phyloP scores from a whole-genome alignment of 306 rosid genomes.

The Mimosa bimucronata region DNA sequence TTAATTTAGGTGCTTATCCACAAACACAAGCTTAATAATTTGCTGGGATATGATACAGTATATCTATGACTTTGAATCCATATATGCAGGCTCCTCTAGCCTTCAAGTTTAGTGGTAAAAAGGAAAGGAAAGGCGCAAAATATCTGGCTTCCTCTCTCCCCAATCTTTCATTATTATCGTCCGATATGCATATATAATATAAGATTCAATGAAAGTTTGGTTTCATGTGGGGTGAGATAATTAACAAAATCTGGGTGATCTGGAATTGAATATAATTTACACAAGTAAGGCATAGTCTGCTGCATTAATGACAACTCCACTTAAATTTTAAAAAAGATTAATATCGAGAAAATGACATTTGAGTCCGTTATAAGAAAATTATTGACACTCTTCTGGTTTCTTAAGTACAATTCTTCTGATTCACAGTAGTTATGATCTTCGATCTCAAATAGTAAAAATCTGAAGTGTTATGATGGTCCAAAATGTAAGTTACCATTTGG shows the following conservation, averaged over 20 bases:
- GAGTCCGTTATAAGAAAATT: neutral
- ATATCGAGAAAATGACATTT: neutral
- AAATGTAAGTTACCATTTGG: neutral
- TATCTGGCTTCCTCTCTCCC: conserved; percentile 26
- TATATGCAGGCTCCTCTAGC: conserved; percentile 18
- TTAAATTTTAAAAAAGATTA: neutral
- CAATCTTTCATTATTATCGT: conserved; percentile 18
- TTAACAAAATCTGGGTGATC: neutral
- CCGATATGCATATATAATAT: neutral
- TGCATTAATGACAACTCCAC: conserved; percentile 12
- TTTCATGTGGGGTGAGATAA: conserved; percentile 1
- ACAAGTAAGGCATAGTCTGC: neutral
- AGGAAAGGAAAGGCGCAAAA: neutral
- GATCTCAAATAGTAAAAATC: neutral
- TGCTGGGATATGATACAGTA: neutral
- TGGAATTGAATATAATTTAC: neutral
- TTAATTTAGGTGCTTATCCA: conserved; percentile 15
- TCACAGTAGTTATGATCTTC: neutral
- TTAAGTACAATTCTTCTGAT: neutral
- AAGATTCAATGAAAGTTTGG: neutral
- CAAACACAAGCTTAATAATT: conserved; percentile 19
- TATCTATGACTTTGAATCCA: conserved; percentile 1
- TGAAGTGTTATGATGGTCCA: neutral
- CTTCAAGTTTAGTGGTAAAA: conserved; percentile 19
- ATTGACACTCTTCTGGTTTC: neutral